phyloP scores from a whole-genome alignment of 1,139 yeast species.

The Kodamaea suecica region DNA sequence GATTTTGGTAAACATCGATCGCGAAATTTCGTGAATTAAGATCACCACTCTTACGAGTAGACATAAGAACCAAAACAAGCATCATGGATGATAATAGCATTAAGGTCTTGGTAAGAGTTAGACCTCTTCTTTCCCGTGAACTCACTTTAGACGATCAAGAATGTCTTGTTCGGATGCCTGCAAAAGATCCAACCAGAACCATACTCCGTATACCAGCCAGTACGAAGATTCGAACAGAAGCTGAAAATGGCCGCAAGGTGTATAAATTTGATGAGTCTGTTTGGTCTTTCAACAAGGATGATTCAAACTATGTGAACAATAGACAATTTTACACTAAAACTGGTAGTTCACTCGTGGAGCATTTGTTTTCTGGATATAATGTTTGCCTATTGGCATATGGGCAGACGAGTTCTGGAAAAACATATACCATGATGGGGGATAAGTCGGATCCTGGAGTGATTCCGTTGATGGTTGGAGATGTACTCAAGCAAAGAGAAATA shows the following conservation, averaged over 20 bases:
- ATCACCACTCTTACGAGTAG: no score
- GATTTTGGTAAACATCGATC: no score
- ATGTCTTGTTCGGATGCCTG: slow-evolving; percentile 34
- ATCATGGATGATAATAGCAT: slow-evolving; percentile 24
- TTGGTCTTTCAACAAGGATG: slow-evolving; percentile 49
- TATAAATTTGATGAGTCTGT: slow-evolving; percentile 59
- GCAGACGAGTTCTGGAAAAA: slow-evolving; percentile 73
- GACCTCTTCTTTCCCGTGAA: slow-evolving; percentile 44
- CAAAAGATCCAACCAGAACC: slow-evolving; percentile 19
- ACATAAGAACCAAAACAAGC: background rate
- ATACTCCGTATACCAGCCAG: slow-evolving; percentile 23
- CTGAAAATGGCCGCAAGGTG: slow-evolving; percentile 20
- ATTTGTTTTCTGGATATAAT: slow-evolving; percentile 66
- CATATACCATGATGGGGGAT: slow-evolving; percentile 71
- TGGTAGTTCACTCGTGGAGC: slow-evolving; percentile 60
- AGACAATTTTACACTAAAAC: slow-evolving; percentile 45
- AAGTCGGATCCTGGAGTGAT: slow-evolving; percentile 53
- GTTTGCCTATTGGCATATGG: slow-evolving; percentile 78
- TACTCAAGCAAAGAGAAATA: slow-evolving; percentile 45
- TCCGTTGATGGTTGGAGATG: slow-evolving; percentile 54
- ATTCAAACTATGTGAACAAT: slow-evolving; percentile 45
- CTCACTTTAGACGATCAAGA: slow-evolving; percentile 10
- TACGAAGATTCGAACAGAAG: slow-evolving; percentile 6
- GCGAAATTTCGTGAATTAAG: no score
- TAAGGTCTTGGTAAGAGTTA: slow-evolving; percentile 45